A percentile compares a stretch with the other conserved stretches of the same genome.
phyloP scores from a whole-genome alignment of 139 green algal species.

The Nannochloris sp. region DNA sequence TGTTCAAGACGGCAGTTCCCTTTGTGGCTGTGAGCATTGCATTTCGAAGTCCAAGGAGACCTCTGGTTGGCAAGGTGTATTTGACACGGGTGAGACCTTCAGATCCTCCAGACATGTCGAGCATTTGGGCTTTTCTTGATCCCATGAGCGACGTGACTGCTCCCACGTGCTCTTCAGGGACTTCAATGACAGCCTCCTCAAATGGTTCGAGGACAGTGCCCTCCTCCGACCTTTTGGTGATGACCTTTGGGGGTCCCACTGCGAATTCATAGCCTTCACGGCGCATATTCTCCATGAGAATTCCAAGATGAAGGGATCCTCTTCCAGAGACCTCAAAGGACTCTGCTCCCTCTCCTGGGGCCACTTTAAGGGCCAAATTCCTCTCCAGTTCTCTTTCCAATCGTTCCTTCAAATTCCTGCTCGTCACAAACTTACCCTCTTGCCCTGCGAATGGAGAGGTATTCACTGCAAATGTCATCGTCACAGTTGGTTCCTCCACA shows the following conservation, averaged over 20 bases:
- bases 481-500: conserved; percentile 96
- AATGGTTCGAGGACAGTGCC: conserved; percentile 70
- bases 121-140: conserved; percentile 84
- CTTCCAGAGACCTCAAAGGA: conserved; percentile 88
- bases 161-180: conserved; percentile 67
- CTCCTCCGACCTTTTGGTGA: conserved; percentile 63
- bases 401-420: conserved; percentile 62
- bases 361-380: conserved; percentile 92
- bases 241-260: conserved; percentile 90
- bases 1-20: conserved; percentile 93
- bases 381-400: conserved; percentile 74
- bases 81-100: conserved; percentile 57
- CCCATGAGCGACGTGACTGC: conserved; percentile 86
- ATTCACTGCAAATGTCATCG: conserved; percentile 94
- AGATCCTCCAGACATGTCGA: conserved; percentile 61
- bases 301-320: conserved; percentile 80
- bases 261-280: conserved; percentile 75
- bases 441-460: conserved; percentile 90
- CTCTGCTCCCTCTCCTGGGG: conserved; percentile 85
- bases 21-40: conserved; percentile 93
- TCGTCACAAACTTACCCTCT: conserved; percentile 93
- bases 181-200: conserved; percentile 86
- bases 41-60: conserved; percentile 86
- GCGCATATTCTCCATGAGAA: conserved; percentile 99
- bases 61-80: conserved; percentile 87